These are phyloP conservation scores for Phytophthora agathidicida DNA, from an alignment of 352 stramenopile species.

Conservation along the genomic window DNA sequence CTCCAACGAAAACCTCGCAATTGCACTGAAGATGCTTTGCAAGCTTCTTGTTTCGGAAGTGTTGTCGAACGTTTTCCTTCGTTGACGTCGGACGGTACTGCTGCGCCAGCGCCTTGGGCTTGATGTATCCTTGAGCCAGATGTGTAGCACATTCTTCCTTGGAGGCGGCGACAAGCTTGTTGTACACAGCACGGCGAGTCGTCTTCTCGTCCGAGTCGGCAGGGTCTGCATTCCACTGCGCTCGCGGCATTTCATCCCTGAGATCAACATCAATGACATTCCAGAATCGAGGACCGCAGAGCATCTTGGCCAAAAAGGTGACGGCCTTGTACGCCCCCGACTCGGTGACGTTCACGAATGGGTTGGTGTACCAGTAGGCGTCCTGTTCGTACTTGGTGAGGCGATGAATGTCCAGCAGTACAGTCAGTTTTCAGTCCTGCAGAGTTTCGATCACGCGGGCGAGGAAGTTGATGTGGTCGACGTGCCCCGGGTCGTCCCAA, in stretches of 20 bases:
- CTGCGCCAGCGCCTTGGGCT: too few relatives aligned
- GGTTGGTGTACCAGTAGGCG: slow-evolving; percentile 70
- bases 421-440: slow-evolving; percentile 51
- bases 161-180: too few relatives aligned
- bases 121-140: too few relatives aligned
- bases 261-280: slow-evolving; percentile 76
- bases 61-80: too few relatives aligned
- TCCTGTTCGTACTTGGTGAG: slow-evolving; percentile 58
- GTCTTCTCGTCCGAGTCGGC: slow-evolving; percentile 24
- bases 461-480: slow-evolving; percentile 67
- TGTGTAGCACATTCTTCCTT: too few relatives aligned
- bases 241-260: slow-evolving; percentile 62
- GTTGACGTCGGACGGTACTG: too few relatives aligned
- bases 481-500: slow-evolving; percentile 46
- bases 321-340: slow-evolving; percentile 54
- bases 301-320: slow-evolving; percentile 45
- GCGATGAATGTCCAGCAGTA: slow-evolving; percentile 68
- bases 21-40: too few relatives aligned
- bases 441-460: slow-evolving; percentile 59
- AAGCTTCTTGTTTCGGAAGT: too few relatives aligned
- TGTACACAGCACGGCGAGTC: too few relatives aligned
- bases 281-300: slow-evolving; percentile 65
- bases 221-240: slow-evolving; percentile 37
- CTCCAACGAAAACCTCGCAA: too few relatives aligned
- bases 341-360: slow-evolving; percentile 50